Base-by-base conservation (phyloP, 352 stramenopile genomes). In the Stephanocyclus meneghinianus region DNA sequence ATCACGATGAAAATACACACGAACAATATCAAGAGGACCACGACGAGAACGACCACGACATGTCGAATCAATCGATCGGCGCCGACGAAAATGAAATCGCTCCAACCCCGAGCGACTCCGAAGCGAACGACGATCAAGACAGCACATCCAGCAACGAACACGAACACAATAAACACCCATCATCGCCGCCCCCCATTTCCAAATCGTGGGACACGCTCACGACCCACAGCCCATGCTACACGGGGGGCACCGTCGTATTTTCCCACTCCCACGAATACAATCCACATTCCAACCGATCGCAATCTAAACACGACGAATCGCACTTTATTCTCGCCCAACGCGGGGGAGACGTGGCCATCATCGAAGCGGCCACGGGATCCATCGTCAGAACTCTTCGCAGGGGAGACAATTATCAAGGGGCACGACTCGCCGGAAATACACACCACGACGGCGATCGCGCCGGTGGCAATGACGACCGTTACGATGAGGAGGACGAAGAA, bases 221-320 rank as follows among this genome's bases (percentile, higher is more conserved):
- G 9, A 84, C 85, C 2, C 89, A 92, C 74, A 82, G 84, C 35
- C 87, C 86, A 11, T 92, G 81, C 44, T 93, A 91, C 73, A 89
- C 85, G 11, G 89, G 89, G 40, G 89, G 89, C 10, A 91, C 80
- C 13, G 74, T 93, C 26, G 63, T 60, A 13, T 76, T 85, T 67
- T 88, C 78, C 40, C 77, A 80, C 60, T 15, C 74, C 11, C 26
- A 45, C 29, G 60, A 56, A 3, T 59, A 63, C 55, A 48, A 53
- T 16, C 53, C 16, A 51, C 63, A 47, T 42, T 40, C 35, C 53
- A n/a, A 68, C 60, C 61, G 69, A 26, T 26, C 21, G 21, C 21
- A 26, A 26, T 26, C 21, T 66, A 10, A 51, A 35, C 35, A 16
- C 16, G 26, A 73, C 32, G 15, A 68, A 62, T 60, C 59, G 9